phyloP scores from a whole-genome alignment of 257 asterid genomes.

The Pogostemon cablin region DNA sequence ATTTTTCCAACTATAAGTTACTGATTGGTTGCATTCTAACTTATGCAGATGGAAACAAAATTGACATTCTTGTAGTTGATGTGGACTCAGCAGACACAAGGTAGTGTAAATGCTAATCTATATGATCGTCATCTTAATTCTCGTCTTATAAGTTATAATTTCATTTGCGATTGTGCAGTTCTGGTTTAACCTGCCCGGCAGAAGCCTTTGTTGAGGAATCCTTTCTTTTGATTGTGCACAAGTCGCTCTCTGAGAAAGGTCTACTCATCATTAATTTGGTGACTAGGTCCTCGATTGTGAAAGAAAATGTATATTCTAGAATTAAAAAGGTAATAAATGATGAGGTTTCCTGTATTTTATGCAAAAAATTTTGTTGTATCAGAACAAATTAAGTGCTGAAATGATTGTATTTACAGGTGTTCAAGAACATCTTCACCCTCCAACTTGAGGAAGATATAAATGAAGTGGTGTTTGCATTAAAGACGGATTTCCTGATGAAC shows the following conservation, averaged over 20 bases:
- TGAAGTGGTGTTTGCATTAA: slow-evolving; percentile 79
- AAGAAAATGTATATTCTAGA: slow-evolving; percentile 59
- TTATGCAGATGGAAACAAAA: slow-evolving; percentile 43
- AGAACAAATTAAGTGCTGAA: not conserved
- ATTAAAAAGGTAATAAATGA: slow-evolving; percentile 54
- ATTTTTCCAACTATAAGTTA: slow-evolving; percentile 20
- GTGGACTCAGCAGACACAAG: slow-evolving; percentile 91
- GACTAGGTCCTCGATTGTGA: slow-evolving; percentile 75
- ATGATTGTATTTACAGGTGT: slow-evolving; percentile 52
- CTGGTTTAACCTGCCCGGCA: slow-evolving; percentile 91
- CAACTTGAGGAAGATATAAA: slow-evolving; percentile 85
- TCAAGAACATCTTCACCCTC: slow-evolving; percentile 62
- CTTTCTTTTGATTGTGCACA: slow-evolving; percentile 60
- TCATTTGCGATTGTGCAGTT: slow-evolving; percentile 50
- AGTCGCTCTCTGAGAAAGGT: slow-evolving; percentile 78
- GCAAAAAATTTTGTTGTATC: no score
- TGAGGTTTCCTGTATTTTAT: no score
- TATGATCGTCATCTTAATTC: not conserved
- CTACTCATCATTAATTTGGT: slow-evolving; percentile 78
- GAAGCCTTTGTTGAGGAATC: slow-evolving; percentile 78
- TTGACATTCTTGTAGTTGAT: slow-evolving; percentile 79
- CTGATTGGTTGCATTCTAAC: slow-evolving; percentile 31
- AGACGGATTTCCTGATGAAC: slow-evolving; percentile 36
- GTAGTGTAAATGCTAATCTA: slow-evolving; percentile 39
- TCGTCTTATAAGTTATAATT: not conserved